Conservation (phyloP, 495 filamentous ascomycete genomes). For the Filosporella fistucella region DNA sequence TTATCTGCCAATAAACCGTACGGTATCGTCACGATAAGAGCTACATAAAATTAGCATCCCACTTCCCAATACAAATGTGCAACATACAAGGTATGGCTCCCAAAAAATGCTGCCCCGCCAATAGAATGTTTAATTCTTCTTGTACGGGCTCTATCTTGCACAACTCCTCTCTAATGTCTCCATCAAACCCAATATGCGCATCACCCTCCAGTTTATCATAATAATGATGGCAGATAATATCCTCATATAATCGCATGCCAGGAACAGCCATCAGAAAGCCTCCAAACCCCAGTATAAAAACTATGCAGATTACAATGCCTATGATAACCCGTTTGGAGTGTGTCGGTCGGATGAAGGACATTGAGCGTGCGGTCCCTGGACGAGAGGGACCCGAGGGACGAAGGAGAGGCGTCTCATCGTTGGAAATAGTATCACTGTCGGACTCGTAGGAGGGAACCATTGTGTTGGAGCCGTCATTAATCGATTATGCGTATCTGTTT, state of each 20-base stretch:
- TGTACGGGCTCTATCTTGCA: conserved; percentile 33
- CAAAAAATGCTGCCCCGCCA: conserved; percentile 23
- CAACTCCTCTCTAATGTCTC: conserved; percentile 28
- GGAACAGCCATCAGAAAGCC: conserved; percentile 10
- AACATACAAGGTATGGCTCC: conserved; percentile 17
- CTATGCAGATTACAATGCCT: conserved; percentile 6
- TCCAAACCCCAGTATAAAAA: conserved; percentile 12
- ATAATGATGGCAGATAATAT: conserved; percentile 30
- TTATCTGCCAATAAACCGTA: conserved; percentile 35
- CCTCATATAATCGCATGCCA: conserved; percentile 33
- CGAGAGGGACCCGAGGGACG: too few species aligned
- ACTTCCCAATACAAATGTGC: neutral
- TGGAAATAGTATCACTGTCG: too few species aligned
- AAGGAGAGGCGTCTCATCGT: too few species aligned
- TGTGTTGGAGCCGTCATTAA: too few species aligned
- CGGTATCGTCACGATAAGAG: conserved; percentile 29
- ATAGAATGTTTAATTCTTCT: conserved; percentile 26
- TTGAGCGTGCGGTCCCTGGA: too few species aligned
- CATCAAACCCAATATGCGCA: conserved; percentile 9
- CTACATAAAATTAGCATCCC: conserved; percentile 21
- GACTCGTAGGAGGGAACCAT: too few species aligned
- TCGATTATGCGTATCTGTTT: too few species aligned
- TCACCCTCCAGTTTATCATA: conserved; percentile 17
- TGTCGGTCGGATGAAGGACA: too few species aligned
- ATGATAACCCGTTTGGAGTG: conserved; percentile 4